These are phyloP conservation scores for Sophora flavescens DNA, from an alignment of 306 rosid species.

Conservation along the genomic window DNA sequence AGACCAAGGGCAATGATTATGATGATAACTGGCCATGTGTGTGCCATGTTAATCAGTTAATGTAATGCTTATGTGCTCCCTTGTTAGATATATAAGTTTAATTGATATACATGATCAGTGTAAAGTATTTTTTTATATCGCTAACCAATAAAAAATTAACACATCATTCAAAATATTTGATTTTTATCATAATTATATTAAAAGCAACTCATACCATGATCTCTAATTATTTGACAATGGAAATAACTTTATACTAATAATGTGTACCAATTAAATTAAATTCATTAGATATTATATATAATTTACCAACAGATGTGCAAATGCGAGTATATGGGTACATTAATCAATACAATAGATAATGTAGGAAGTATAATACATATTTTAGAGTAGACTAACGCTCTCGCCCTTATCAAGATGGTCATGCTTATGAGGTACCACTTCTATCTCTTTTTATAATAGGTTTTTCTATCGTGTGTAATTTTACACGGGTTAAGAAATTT, in stretches of 20 bases:
- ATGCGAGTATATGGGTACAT: conserved; percentile 26
- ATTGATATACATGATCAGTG: too few relatives aligned
- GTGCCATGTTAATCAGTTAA: conserved; percentile 22
- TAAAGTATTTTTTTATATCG: too few relatives aligned
- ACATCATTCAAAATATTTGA: too few relatives aligned
- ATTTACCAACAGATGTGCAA: conserved; percentile 34
- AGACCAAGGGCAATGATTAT: conserved; percentile 63
- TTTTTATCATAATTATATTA: too few relatives aligned
- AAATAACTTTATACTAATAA: too few relatives aligned
- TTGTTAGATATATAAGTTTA: background rate
- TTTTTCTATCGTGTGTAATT: too few relatives aligned
- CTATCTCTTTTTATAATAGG: conserved; percentile 18
- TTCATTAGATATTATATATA: background rate
- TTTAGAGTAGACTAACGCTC: background rate
- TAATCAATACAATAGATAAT: background rate
- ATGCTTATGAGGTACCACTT: conserved; percentile 38
- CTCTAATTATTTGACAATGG: too few relatives aligned
- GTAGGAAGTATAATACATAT: conserved; percentile 22
- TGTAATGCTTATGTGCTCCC: background rate
- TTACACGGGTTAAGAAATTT: too few relatives aligned
- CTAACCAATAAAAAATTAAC: too few relatives aligned
- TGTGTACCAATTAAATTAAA: too few relatives aligned
- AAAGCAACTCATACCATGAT: too few relatives aligned
- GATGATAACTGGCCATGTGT: conserved; percentile 62
- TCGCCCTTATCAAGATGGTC: conserved; percentile 23